A percentile compares a stretch with the other conserved stretches of the same genome.
Conservation (phyloP, 768 basidiomycete genomes). For the Wakefieldia striispora region DNA sequence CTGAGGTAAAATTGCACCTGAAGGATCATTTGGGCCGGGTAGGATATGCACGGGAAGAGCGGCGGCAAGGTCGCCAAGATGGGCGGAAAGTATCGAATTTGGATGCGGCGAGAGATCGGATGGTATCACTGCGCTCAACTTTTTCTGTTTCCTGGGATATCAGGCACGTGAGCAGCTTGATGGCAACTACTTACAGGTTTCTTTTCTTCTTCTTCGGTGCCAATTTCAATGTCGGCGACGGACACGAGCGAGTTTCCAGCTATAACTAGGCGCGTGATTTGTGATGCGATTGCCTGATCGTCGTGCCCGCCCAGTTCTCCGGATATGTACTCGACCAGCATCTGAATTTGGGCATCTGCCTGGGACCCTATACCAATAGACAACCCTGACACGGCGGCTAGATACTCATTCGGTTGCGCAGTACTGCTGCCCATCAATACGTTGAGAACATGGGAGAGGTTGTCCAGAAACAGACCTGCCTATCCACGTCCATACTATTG, state of each 20-base stretch:
- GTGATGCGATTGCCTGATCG: constrained; percentile 62
- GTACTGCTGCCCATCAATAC: constrained; percentile 9
- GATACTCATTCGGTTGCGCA: constrained; percentile 59
- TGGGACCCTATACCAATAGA: constrained; percentile 65
- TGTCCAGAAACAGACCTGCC: constrained; percentile 31
- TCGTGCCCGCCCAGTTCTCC: constrained; percentile 76
- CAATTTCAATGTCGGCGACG: constrained; percentile 32
- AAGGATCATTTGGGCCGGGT: constrained; percentile 85
- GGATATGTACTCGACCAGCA: constrained; percentile 87
- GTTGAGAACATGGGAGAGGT: constrained; percentile 8
- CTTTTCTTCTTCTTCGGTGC: constrained; percentile 43
- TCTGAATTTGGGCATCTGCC: constrained; percentile 71
- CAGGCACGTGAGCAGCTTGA: constrained; percentile 1
- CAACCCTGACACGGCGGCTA: constrained; percentile 84
- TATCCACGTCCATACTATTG: constrained; percentile 69
- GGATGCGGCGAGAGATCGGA: constrained; percentile 73
- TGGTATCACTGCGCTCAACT: constrained; percentile 55
- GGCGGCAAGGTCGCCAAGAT: constrained; percentile 72
- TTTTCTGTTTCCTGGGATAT: constrained; percentile 46
- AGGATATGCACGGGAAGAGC: constrained; percentile 84
- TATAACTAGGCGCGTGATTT: constrained; percentile 82
- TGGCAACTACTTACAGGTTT: constrained; percentile 49
- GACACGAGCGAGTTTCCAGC: constrained; percentile 86
- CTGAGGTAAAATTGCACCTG: constrained; percentile 88
- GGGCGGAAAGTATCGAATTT: constrained; percentile 60